Base-by-base conservation (phyloP, 2,329 filamentous ascomycete genomes). In the Colletotrichum trifolii region DNA sequence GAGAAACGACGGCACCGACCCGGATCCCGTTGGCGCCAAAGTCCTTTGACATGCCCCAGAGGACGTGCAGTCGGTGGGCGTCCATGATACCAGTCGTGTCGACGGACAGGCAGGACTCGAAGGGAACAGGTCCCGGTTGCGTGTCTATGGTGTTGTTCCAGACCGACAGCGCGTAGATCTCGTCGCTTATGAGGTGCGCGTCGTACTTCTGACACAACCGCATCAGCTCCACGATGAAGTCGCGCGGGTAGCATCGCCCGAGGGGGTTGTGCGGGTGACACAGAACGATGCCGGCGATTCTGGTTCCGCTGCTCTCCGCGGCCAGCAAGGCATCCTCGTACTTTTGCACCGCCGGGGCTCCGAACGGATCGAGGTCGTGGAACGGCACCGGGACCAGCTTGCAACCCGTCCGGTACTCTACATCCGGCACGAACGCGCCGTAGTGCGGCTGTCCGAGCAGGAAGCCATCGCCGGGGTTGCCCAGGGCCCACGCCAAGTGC, bases 111-210 rank as follows among this genome's bases (percentile, higher is more conserved):
- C 85, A 87, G 2, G 56, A 62, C 6, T 81, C 77, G 3, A 80
- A 81, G 85, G 0, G 66, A 66, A 6, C 48, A 7, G 56, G 55
- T 70, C 69, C 15, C 79, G 76, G 2, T 75, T 77, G 6, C 79
- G 68, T 2, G 71, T 70, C 4, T 77, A 80, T n/a, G 70, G 73
- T 60, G 81, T 81, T 1, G 67, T 62, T 79, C 69, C 75, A 83
- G 0, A 79, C 71, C 0, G 80, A 82, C 10, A 80, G 67, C 2
- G 81, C 82, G 67, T 84, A 84, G 42, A 84, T 80, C 67, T 85
- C 82, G 66, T 84, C 82, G 55, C 76, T 78, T 64, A 84, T 76
- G 40, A 84, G 69, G 60, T 84, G 81, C 39, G 83, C 71, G 8
- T 73, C 68, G 64, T 82, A 72, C 35, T 64, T 48, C 47, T 64